Base-by-base conservation (phyloP, 2,329 filamentous ascomycete species). In the Aspergillus pseudoviridinutans region DNA sequence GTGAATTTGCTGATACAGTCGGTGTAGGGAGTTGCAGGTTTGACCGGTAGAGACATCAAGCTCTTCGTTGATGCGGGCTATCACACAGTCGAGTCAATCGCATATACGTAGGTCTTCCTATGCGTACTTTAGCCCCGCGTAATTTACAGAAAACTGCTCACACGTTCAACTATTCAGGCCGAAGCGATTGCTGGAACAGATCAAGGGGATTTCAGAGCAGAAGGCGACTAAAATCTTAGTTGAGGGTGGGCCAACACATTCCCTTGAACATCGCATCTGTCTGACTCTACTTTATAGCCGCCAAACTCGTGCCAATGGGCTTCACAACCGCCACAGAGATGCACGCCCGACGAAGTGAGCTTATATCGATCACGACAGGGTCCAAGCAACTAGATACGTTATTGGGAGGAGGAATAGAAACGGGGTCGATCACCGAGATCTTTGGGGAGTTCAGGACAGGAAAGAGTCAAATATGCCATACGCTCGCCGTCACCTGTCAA, bases 261-360 rank as follows among this genome's bases (percentile, higher is more conserved):
- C 1, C 8, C 14, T n/a, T 2, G 5, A 7, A 12, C 0, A 2
- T 49, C 2, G 38, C 14, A 24, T 52, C 42, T 61, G 42, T 59
- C 58, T 66, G 49, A 64, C 55, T 42, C 44, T 50, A 27, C 27
- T 54, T 35, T 56, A 46, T 65, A 95, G 93, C 93, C 28, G 92
- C 92, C 1, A 99, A 97, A 75, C 84, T 97, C 53, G 94, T 99
- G 0, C 94, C 94, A 0, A 96, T 99, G 92, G 94, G 94, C 46
- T 99, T 99, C 73, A 99, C 95, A 1, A 99, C 94, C 0, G 94
- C 94, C 3, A 99, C 94, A 0, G 95, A 99, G 77, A 99, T 99
- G 92, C 95, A 99, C 72, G 91, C 93, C 67, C 88, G 94, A 63
- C 87, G 95, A 74, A 97, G 92, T 75, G 94, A 97, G 76, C 84